These are phyloP conservation scores for Lithospermum erythrorhizon DNA, from an alignment of 257 asterid genomes.

Conservation along the genomic window DNA sequence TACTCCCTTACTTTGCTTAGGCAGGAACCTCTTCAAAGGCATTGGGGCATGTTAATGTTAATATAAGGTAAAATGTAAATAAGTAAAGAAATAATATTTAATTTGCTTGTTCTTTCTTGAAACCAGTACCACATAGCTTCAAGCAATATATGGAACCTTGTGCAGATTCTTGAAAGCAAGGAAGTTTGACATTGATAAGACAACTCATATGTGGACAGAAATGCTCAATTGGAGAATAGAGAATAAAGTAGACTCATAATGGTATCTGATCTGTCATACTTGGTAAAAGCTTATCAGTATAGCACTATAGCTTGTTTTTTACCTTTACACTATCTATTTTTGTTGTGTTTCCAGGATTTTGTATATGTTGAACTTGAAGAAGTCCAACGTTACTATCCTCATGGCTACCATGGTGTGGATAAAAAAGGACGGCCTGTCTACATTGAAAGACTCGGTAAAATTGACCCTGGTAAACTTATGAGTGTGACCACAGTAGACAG, in stretches of 20 bases:
- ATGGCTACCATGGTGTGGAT: slow-evolving; percentile 95
- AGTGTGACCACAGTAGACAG: slow-evolving; percentile 77
- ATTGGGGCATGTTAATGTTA: no score
- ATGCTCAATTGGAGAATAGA: slow-evolving; percentile 97
- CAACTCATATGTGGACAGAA: slow-evolving; percentile 88
- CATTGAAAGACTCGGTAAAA: slow-evolving; percentile 89
- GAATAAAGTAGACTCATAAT: slow-evolving; percentile 70
- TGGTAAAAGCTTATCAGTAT: not conserved
- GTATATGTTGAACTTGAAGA: slow-evolving; percentile 67
- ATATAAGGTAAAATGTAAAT: no score
- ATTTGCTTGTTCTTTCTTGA: not conserved
- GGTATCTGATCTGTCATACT: slow-evolving; percentile 28
- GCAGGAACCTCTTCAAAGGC: no score
- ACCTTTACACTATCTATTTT: no score
- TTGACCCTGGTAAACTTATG: slow-evolving; percentile 78
- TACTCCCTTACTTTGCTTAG: no score
- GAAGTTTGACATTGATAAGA: slow-evolving; percentile 89
- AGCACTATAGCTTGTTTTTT: not conserved
- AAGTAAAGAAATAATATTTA: not conserved
- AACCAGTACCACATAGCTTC: not conserved
- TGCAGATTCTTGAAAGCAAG: slow-evolving; percentile 89
- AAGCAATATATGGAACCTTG: not conserved
- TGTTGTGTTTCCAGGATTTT: slow-evolving; percentile 51
- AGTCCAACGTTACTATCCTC: slow-evolving; percentile 79
- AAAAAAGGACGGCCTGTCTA: slow-evolving; percentile 87